Evolutionary conservation across 2,329 filamentous ascomycete species (phyloP).

Genomic region (Aspergillus transmontanensis): DNA sequence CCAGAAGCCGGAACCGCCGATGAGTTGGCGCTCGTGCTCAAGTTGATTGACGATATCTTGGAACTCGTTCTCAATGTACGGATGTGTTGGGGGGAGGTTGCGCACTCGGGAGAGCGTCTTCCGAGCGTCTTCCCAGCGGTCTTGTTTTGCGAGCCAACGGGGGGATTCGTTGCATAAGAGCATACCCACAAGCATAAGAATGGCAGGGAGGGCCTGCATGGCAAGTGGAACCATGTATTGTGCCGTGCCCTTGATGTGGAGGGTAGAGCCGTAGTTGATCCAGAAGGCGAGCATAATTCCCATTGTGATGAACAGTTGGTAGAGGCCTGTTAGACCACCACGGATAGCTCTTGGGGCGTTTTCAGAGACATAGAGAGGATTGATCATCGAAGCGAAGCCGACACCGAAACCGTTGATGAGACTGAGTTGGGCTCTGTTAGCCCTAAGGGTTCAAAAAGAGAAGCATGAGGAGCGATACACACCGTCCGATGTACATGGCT

Average conservation of each 20-base stretch:
- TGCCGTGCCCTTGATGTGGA: slow-evolving; percentile 52
- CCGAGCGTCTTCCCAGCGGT: slow-evolving; percentile 68
- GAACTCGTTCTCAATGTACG: slow-evolving; percentile 62
- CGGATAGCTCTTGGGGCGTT: slow-evolving; percentile 62
- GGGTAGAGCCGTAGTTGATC: slow-evolving; percentile 58
- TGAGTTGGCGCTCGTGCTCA: slow-evolving; percentile 62
- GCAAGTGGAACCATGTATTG: slow-evolving; percentile 65
- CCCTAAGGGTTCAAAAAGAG: background rate
- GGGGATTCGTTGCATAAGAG: slow-evolving; percentile 66
- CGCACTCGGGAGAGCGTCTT: slow-evolving; percentile 60
- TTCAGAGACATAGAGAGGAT: slow-evolving; percentile 63
- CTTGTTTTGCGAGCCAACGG: slow-evolving; percentile 67
- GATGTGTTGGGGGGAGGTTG: slow-evolving; percentile 54
- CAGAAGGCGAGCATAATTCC: slow-evolving; percentile 51
- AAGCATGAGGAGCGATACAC: slow-evolving; percentile 28
- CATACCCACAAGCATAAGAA: slow-evolving; percentile 64
- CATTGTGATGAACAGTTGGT: slow-evolving; percentile 59
- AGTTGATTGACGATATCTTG: slow-evolving; percentile 64
- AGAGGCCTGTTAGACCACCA: slow-evolving; percentile 62
- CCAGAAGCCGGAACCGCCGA: slow-evolving; percentile 55
- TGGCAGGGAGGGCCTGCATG: slow-evolving; percentile 65
- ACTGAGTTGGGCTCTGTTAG: slow-evolving; percentile 22
- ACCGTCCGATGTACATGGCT: slow-evolving; percentile 68
- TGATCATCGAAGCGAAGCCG: slow-evolving; percentile 58
- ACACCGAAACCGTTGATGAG: slow-evolving; percentile 57